A percentile compares a stretch with the other conserved stretches of the same genome.
These are phyloP conservation scores for Suillus alpinus DNA, from an alignment of 768 basidiomycete species.

Conservation along the genomic window DNA sequence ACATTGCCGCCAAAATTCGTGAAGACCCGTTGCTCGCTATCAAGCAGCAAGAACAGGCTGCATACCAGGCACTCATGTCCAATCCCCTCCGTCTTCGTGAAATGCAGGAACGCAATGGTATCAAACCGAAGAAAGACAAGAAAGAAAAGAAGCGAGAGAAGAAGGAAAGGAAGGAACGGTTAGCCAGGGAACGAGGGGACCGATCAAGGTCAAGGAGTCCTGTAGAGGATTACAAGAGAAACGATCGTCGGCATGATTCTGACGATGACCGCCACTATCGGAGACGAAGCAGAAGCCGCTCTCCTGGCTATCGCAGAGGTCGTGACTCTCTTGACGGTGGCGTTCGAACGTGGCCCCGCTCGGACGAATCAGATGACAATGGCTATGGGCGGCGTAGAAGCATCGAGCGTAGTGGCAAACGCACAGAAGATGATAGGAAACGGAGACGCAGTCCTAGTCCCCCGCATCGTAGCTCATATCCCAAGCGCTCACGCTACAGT, in stretches of 20 bases:
- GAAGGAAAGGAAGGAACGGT: conserved; percentile 42
- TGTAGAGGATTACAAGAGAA: conserved; percentile 19
- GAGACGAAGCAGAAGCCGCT: conserved; percentile 27
- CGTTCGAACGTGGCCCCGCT: conserved; percentile 44
- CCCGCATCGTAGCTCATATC: conserved; percentile 13
- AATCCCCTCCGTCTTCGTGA: conserved; percentile 84
- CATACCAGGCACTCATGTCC: conserved; percentile 80
- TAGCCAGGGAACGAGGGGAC: conserved; percentile 25
- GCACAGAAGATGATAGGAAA: conserved; percentile 36
- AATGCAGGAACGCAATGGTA: conserved; percentile 78
- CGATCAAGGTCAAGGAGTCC: conserved; percentile 32
- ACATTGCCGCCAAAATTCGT: conserved; percentile 89
- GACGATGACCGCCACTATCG: conserved; percentile 20
- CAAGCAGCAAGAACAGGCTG: conserved; percentile 96
- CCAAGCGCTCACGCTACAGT: conserved; percentile 52
- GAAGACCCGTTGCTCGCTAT: conserved; percentile 97
- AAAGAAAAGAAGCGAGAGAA: conserved; percentile 56
- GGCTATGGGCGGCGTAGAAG: conserved; percentile 28
- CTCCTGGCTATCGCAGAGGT: conserved; percentile 21
- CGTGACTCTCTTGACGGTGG: conserved; percentile 15
- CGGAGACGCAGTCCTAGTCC: conserved; percentile 37
- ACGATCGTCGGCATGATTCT: conserved; percentile 13
- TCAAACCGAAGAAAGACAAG: conserved; percentile 77
- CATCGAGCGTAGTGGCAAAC: conserved; percentile 18
- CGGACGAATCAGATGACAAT: conserved; percentile 52